phyloP scores from a whole-genome alignment of 768 basidiomycete genomes.

The Pulveroboletus ravenelii region DNA sequence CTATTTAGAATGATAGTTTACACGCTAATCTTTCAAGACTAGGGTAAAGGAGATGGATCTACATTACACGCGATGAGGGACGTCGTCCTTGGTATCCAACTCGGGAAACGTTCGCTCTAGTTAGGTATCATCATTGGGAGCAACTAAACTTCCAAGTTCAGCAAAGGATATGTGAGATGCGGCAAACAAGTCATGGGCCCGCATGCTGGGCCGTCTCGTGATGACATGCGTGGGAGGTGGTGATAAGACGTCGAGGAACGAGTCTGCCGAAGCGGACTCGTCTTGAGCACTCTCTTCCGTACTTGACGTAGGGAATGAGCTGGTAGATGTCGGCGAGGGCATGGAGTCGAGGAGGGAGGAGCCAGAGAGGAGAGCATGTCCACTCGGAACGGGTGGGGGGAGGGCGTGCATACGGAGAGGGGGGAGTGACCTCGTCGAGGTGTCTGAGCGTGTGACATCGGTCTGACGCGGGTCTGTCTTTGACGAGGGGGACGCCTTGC shows the following conservation, averaged over 20 bases:
- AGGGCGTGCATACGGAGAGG: constrained; percentile 8
- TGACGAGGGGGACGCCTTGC: neutral
- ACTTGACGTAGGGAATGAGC: neutral
- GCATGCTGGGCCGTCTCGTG: constrained; percentile 16
- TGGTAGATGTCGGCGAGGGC: neutral
- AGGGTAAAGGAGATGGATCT: too few species aligned
- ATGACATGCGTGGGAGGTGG: constrained; percentile 10
- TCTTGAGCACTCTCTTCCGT: neutral
- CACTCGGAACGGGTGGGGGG: constrained; percentile 5
- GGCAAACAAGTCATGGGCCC: constrained; percentile 24
- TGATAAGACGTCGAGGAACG: constrained; percentile 19
- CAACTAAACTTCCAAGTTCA: constrained; percentile 24
- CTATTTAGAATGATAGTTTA: neutral
- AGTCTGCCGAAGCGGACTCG: constrained; percentile 3
- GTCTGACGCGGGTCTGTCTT: too few species aligned
- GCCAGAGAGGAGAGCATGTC: too few species aligned
- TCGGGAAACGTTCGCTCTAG: neutral
- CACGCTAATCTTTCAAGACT: neutral
- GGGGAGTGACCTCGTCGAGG: neutral
- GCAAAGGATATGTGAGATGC: constrained; percentile 25
- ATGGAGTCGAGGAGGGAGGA: constrained; percentile 1
- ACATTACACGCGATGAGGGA: neutral
- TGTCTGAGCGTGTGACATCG: too few species aligned
- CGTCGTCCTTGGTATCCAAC: neutral
- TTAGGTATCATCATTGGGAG: constrained; percentile 1